Evolutionary conservation across 2,329 filamentous ascomycete genomes (phyloP).

Genomic region (Zymoseptoria brevis): DNA sequence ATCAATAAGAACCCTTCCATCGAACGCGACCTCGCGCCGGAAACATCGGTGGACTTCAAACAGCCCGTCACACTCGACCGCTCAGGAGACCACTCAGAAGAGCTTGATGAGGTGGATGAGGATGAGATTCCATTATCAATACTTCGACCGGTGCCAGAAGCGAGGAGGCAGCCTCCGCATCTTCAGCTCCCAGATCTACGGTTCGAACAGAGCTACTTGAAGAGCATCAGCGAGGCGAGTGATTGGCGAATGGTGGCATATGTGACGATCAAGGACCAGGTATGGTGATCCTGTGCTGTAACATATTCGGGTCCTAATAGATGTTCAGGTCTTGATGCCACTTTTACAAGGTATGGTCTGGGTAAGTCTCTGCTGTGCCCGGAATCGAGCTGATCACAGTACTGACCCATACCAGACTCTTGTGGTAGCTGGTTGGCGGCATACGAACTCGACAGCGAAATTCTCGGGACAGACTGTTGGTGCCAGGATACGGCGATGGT

Average conservation of each 20-base stretch:
- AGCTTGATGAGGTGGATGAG: slow-evolving; percentile 46
- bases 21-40: slow-evolving; percentile 68
- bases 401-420: background rate
- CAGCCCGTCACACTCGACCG: slow-evolving; percentile 47
- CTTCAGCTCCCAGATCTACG: slow-evolving; percentile 66
- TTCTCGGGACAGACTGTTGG: slow-evolving; percentile 71
- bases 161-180: slow-evolving; percentile 48
- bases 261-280: slow-evolving; percentile 86
- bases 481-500: slow-evolving; percentile 76
- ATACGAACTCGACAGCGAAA: slow-evolving; percentile 74
- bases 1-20: slow-evolving; percentile 66
- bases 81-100: slow-evolving; percentile 32
- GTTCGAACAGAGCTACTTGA: slow-evolving; percentile 96
- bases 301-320: background rate
- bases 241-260: slow-evolving; percentile 70
- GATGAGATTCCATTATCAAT: slow-evolving; percentile 64
- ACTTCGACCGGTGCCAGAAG: slow-evolving; percentile 47
- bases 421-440: slow-evolving; percentile 56
- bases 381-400: too few species aligned
- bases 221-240: slow-evolving; percentile 73
- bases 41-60: slow-evolving; percentile 63
- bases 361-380: slow-evolving; percentile 15
- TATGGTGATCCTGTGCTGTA: slow-evolving; percentile 33
- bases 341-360: slow-evolving; percentile 83
- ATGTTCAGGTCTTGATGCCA: slow-evolving; percentile 66